These are phyloP conservation scores for Blepharisma japonicum DNA, from an alignment of 73 alveolate species.

Conservation along the genomic window DNA sequence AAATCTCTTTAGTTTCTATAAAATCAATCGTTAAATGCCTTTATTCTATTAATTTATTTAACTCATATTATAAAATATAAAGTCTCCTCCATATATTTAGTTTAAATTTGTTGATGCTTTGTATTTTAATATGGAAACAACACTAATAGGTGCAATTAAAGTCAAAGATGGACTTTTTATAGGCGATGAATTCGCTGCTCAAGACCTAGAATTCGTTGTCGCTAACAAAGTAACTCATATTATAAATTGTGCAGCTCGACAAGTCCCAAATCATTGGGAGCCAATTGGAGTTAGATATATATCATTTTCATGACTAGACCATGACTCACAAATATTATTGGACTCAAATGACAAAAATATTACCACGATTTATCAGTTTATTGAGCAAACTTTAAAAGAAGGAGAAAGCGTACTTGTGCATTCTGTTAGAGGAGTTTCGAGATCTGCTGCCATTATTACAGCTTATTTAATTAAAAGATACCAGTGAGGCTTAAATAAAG, in stretches of 20 bases:
- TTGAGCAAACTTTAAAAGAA: constrained; percentile 89
- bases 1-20: too few relatives aligned
- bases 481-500: constrained; percentile 72
- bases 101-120: too few relatives aligned
- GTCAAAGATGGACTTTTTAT: constrained; percentile 83
- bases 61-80: too few relatives aligned
- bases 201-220: constrained; percentile 90
- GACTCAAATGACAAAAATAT: constrained; percentile 90
- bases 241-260: constrained; percentile 92
- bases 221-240: constrained; percentile 95
- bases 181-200: constrained; percentile 86
- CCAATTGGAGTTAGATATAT: constrained; percentile 88
- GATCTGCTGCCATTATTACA: constrained; percentile 91
- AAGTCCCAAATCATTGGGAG: constrained; percentile 91
- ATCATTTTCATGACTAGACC: constrained; percentile 88
- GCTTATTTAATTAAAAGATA: constrained; percentile 93
- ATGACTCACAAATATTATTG: constrained; percentile 77
- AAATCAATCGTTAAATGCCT: too few relatives aligned
- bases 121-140: constrained; percentile 44
- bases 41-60: too few relatives aligned
- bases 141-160: constrained; percentile 79
- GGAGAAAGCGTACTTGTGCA: constrained; percentile 98
- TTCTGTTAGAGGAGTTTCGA: constrained; percentile 92
- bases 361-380: constrained; percentile 81
- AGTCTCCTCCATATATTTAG: neutral